These are phyloP conservation scores for Aspergillus novofumigatus DNA, from an alignment of 2,329 filamentous ascomycete genomes.

Conservation along the genomic window DNA sequence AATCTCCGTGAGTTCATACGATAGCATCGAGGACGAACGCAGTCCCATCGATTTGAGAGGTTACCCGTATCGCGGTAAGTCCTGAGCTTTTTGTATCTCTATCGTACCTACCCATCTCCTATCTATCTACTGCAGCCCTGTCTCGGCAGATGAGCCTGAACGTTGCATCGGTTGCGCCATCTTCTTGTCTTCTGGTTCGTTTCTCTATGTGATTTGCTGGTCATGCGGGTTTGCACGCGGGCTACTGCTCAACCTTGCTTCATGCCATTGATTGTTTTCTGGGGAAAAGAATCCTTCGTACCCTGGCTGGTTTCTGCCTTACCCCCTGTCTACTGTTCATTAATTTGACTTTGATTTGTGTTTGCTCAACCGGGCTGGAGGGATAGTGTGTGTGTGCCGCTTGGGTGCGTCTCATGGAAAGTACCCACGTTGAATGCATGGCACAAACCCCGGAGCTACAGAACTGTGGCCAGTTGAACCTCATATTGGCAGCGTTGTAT, in stretches of 20 bases:
- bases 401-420: not conserved
- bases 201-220: conserved; percentile 11
- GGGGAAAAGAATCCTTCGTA: not conserved
- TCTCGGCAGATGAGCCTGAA: conserved; percentile 17
- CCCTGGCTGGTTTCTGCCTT: not conserved
- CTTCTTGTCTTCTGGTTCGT: conserved; percentile 25
- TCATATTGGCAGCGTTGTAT: not conserved
- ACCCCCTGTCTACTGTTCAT: not conserved
- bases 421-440: not conserved
- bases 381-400: not conserved
- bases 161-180: conserved; percentile 35
- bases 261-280: not conserved
- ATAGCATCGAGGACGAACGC: conserved; percentile 39
- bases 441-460: not conserved
- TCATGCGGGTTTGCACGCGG: conserved; percentile 9
- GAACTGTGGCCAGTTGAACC: not conserved
- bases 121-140: not conserved
- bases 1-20: conserved; percentile 40
- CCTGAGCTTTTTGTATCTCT: conserved; percentile 11
- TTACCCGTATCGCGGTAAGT: conserved; percentile 40
- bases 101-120: not conserved
- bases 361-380: not conserved
- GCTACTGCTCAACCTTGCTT: conserved; percentile 4
- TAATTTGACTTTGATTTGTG: not conserved
- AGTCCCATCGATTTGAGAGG: conserved; percentile 35